Evolutionary conservation across 768 basidiomycete genomes (phyloP), one percentile per base, ranked within the genome.

Genomic region (Russula sp.): DNA sequence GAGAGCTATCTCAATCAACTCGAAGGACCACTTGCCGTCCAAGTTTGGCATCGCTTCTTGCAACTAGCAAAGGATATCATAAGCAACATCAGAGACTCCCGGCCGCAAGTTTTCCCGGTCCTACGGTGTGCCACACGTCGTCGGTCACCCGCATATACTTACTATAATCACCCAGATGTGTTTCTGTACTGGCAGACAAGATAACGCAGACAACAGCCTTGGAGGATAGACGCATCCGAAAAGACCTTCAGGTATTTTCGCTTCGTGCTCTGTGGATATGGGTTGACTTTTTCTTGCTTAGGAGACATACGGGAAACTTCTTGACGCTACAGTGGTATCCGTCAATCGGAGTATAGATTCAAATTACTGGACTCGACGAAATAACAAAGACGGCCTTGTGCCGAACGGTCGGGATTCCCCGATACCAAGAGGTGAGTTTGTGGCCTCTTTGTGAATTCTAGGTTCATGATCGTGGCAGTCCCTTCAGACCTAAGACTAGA

Each of bases 1-100:
- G 93, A 98, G 69, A 84, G 84, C 58, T 98, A 98, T 70, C 71
- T 98, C 34, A 75, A 75, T 18, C 83, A 86, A 10, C 73, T 98
- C 45, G 97, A 98, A 72, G 92, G 93, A 0, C 92, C 97, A 0
- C 76, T 97, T 39, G 95, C 92, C 3, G 79, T 94, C 11, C 97
- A 98, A 74, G 89, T 98, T 20, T 98, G 96, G 96, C 73, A 76
- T 46, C 82, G 90, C 20, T 87, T 86, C 68, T 76, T 91, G 64
- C 82, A 85, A 52, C 76, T 98, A 46, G 82, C 85, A 7, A 91
- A 88, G 69, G 95, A 98, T 25, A 72, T 96, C 22, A 73, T 83
- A n/a, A 79, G 77, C 42, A 81, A 77, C 53, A 76, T 83, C 22
- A 80, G 85, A 34, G 85, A 87, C 35, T 88, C 87, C 73, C 88